Conservation (phyloP, 768 basidiomycete genomes). For the Podaxis pistillaris region DNA sequence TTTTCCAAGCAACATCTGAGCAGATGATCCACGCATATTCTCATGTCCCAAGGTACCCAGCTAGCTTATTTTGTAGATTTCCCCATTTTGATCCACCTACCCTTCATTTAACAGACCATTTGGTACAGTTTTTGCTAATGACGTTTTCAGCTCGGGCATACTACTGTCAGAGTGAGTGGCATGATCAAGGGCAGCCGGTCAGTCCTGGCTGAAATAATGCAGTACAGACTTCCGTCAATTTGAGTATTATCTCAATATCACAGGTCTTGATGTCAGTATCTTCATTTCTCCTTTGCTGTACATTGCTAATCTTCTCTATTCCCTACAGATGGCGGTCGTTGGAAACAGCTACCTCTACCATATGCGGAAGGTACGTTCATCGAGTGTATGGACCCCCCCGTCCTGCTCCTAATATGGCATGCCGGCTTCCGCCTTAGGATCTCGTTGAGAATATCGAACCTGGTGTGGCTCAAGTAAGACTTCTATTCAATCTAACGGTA, state of each 20-base stretch:
- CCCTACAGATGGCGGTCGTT: conserved; percentile 79
- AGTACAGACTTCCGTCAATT: conserved; percentile 98
- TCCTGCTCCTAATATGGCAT: background rate
- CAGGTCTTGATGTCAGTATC: conserved; percentile 78
- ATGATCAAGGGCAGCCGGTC: background rate
- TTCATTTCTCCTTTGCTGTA: background rate
- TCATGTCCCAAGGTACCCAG: conserved; percentile 66
- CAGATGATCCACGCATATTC: conserved; percentile 94
- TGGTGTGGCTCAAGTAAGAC: conserved; percentile 65
- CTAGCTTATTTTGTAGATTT: background rate
- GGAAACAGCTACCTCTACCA: conserved; percentile 94
- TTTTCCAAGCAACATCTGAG: conserved; percentile 95
- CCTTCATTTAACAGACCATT: conserved; percentile 56
- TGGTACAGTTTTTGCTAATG: conserved; percentile 87
- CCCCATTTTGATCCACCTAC: conserved; percentile 1
- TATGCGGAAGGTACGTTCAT: conserved; percentile 67
- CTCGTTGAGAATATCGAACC: conserved; percentile 79
- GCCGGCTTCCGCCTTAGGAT: conserved; percentile 43
- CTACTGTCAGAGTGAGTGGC: conserved; percentile 78
- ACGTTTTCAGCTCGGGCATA: conserved; percentile 90
- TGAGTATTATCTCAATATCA: conserved; percentile 83
- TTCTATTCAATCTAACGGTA: background rate
- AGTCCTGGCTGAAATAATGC: conserved; percentile 5
- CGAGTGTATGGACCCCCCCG: background rate
- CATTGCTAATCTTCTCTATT: background rate